Evolutionary conservation across 768 basidiomycete genomes (phyloP).

Genomic region (Neoboletus subvelutipes): DNA sequence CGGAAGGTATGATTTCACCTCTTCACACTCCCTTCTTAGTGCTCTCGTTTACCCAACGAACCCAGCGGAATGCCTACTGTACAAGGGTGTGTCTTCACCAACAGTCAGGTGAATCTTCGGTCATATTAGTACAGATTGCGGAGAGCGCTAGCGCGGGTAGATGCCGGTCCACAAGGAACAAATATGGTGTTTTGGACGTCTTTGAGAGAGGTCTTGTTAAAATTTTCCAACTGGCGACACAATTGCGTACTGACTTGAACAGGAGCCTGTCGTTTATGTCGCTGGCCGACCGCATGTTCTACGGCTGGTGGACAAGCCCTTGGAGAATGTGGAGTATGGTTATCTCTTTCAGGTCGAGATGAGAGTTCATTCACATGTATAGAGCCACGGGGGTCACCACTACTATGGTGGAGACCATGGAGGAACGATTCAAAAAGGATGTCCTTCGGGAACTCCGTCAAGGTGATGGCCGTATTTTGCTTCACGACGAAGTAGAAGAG

Average conservation of each 20-base stretch:
- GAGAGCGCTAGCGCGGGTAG: constrained; percentile 72
- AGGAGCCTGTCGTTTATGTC: constrained; percentile 94
- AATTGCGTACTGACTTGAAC: constrained; percentile 2
- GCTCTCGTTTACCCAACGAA: constrained; percentile 23
- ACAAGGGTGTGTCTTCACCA: constrained; percentile 48
- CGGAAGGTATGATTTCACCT: constrained; percentile 54
- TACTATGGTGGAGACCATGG: constrained; percentile 88
- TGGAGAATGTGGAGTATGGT: constrained; percentile 91
- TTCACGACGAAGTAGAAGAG: constrained; percentile 96
- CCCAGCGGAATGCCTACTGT: constrained; percentile 91
- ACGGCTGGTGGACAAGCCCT: constrained; percentile 79
- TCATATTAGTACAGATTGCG: constrained; percentile 53
- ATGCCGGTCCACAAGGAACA: constrained; percentile 74
- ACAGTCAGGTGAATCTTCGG: not conserved
- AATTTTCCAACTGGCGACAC: not conserved
- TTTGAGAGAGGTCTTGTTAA: constrained; percentile 69
- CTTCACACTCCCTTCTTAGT: not conserved
- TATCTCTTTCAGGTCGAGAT: not conserved
- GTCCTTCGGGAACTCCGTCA: constrained; percentile 77
- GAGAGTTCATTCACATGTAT: not conserved
- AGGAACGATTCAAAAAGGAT: constrained; percentile 82
- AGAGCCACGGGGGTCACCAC: constrained; percentile 95
- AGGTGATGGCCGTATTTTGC: constrained; percentile 71
- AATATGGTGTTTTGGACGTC: constrained; percentile 93
- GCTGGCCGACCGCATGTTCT: constrained; percentile 87